Conservation (phyloP, 2,329 filamentous ascomycete genomes). For the Hypoxylon sp. region DNA sequence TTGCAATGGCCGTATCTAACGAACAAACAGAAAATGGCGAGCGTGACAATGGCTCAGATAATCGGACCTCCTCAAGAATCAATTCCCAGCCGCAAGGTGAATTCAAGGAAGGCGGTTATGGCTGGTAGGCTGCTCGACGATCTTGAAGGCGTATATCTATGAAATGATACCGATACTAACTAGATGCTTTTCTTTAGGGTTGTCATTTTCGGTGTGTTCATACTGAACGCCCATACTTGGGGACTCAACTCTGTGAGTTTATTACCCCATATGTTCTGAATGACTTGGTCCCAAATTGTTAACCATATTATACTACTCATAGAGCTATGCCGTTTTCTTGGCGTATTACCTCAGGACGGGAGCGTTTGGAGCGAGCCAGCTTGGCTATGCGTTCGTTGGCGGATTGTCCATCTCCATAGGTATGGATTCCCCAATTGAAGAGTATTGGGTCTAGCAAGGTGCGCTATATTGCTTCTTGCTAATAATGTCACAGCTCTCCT, state of each 20-base stretch:
- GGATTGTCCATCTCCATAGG: slow-evolving; percentile 74
- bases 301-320: slow-evolving; percentile 15
- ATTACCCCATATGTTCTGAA: not conserved
- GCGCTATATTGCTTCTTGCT: slow-evolving; percentile 44
- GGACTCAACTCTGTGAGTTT: slow-evolving; percentile 75
- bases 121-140: slow-evolving; percentile 62
- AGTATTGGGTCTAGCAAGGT: not conserved
- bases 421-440: slow-evolving; percentile 42
- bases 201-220: slow-evolving; percentile 67
- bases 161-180: slow-evolving; percentile 21
- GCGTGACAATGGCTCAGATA: slow-evolving; percentile 28
- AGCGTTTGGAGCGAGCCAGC: slow-evolving; percentile 73
- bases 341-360: slow-evolving; percentile 71
- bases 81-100: slow-evolving; percentile 66
- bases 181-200: slow-evolving; percentile 57
- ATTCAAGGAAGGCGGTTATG: slow-evolving; percentile 71
- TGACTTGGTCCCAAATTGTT: slow-evolving; percentile 24
- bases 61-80: slow-evolving; percentile 29
- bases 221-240: slow-evolving; percentile 81
- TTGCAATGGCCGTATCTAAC: slow-evolving; percentile 35
- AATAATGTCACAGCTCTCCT: slow-evolving; percentile 67
- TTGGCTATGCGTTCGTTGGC: slow-evolving; percentile 85
- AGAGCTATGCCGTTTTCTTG: slow-evolving; percentile 72
- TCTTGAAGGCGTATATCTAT: not conserved
- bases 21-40: slow-evolving; percentile 26